Evolutionary conservation across 2,329 filamentous ascomycete genomes (phyloP).

Genomic region (Fusarium sp.): DNA sequence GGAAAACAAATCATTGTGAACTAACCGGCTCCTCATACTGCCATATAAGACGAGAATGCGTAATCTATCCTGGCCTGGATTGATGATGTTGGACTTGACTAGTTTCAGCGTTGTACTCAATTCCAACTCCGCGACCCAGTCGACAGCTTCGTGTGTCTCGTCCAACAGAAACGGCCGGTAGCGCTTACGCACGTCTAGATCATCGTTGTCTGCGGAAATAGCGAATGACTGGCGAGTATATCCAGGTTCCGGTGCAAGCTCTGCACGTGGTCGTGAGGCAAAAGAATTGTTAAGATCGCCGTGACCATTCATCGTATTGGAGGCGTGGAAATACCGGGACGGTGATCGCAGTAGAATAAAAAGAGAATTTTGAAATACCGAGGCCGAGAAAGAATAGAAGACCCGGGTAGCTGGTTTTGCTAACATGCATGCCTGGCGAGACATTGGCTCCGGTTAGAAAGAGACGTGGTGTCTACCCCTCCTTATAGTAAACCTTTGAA

Average conservation of each 20-base stretch:
- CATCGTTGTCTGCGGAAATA: neutral
- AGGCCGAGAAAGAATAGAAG: neutral
- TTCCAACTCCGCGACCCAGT: neutral
- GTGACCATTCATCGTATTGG: neutral
- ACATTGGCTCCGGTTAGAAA: too few relatives aligned
- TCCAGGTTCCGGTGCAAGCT: neutral
- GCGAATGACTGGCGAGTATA: neutral
- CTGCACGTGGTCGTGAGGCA: neutral
- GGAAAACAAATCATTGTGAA: neutral
- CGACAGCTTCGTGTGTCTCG: neutral
- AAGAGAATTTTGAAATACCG: neutral
- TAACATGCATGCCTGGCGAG: too few relatives aligned
- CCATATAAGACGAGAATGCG: conserved; percentile 7
- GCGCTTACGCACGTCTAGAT: neutral
- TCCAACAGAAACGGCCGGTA: neutral
- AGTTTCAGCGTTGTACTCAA: neutral
- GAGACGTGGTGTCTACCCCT: too few relatives aligned
- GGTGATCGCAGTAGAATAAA: too few relatives aligned
- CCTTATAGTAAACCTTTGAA: too few relatives aligned
- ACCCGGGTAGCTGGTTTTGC: too few relatives aligned
- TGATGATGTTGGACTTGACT: neutral
- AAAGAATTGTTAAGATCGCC: conserved; percentile 2
- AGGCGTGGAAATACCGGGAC: too few relatives aligned
- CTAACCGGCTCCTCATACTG: conserved; percentile 1
- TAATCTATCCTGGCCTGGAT: neutral